Base-by-base conservation (phyloP, 2,329 filamentous ascomycete genomes). In the Aspergillus tanneri region DNA sequence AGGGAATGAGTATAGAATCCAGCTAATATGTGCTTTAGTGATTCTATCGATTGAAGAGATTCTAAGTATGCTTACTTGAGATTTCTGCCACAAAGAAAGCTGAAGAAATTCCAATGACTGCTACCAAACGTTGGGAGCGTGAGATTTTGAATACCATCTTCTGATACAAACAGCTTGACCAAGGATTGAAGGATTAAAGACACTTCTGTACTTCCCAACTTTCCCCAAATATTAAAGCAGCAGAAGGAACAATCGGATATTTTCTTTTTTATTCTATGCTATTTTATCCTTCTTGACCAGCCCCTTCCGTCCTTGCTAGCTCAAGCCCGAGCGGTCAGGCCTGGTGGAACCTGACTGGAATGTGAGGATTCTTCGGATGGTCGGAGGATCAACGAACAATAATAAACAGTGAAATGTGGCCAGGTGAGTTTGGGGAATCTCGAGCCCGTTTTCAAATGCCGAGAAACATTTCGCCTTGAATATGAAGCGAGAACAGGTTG, bases 1-100 rank as follows among this genome's bases (percentile, higher is more conserved):
- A 91, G 74, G 0, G 87, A 90, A 43, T 77, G 76, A 1, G 87
- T 90, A 51, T 82, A 83, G 58, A 88, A 86, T 2, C 85, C 85
- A 50, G 86, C 81, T 81, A 52, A 38, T 10, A 22, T 30, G n/a
- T 23, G 19, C 8, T 12, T 35, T 18, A n/a, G 12, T n/a, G 7
- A 32, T 23, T 10, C 16, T 9, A 12, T 24, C 2, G 19, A 34
- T 19, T 18, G 22, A 25, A 25, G 19, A 11, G 8, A 10, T 14
- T 24, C 19, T 28, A 35, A 9, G 45, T 3, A 43, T 21, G 32
- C 50, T 36, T 36, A 68, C 64, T 45, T 19, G 65, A 64, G 23
- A 66, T 66, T 36, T 67, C 65, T 4, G 56, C 57, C 2, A 67
- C 37, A 43, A 68, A 68, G 35, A 68, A 68, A 18, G 54, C 60